Base-by-base conservation (phyloP, 768 basidiomycete genomes). In the Mycena floridula region DNA sequence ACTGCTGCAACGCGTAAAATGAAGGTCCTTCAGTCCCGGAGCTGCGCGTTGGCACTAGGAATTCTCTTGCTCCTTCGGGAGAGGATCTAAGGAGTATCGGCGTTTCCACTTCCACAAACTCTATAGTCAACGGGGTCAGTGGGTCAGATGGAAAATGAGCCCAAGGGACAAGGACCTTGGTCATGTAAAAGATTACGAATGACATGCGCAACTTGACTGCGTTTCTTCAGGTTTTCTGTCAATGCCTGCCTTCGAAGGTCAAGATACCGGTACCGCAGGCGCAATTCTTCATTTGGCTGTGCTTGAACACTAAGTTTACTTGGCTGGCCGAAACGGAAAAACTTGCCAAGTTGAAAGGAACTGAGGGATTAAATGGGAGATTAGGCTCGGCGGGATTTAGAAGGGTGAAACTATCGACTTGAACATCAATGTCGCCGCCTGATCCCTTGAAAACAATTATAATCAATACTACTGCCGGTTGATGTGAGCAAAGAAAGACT, bases 21-120 rank as follows among this genome's bases (percentile, higher is more conserved):
- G 24, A 49, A 47, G 36, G 51, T 26, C 28, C 41, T 18, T 46
- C 52, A 47, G 55, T 53, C 45, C 63, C 47, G 27, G 68, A 59
- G 35, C 68, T 55, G 37, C 92, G 85, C 21, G 82, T 78, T 40
- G 92, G 92, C 37, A 96, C 92, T 28, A 96, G 76, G 57, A 89
- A 97, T 61, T 97, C 93, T 52, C 93, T 76, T 1, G 93, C 94
- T 24, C 93, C 93, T 68, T 97, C 94, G 18, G 92, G 91, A 2
- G 92, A 87, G 7, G 93, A 95, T 59, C 87, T 83, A 23, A 97
- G 75, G 18, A 97, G 74, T 43, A 92, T 73, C 22, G 94, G 94
- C 0, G 94, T 97, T 62, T 97, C 94, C 25, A 97, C 88, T 61
- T 96, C 94, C 43, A 81, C 72, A 63, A 97, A 97, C 55, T 77